phyloP scores from a whole-genome alignment of 805 yeast species.

The Starmerella roubikii region DNA sequence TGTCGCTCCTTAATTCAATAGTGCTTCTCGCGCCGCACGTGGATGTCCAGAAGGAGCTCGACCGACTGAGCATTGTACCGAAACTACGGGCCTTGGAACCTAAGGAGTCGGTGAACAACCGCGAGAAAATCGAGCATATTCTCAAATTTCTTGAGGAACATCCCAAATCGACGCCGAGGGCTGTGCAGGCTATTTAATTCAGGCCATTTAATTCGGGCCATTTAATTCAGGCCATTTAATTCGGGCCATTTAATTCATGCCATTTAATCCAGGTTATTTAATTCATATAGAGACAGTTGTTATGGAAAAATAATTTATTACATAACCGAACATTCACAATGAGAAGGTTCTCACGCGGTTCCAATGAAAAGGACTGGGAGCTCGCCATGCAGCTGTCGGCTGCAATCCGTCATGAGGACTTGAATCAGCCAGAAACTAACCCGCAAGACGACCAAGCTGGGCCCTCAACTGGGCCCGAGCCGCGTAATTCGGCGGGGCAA shows the following conservation, averaged over 20 bases:
- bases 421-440: neutral
- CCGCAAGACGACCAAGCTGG: too few species aligned
- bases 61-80: constrained; percentile 2
- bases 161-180: constrained; percentile 6
- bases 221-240: too few species aligned
- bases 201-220: too few species aligned
- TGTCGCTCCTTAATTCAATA: constrained; percentile 14
- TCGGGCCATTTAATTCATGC: too few species aligned
- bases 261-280: too few species aligned
- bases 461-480: too few species aligned
- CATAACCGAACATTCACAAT: neutral
- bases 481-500: too few species aligned
- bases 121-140: constrained; percentile 13
- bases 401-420: constrained; percentile 15
- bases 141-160: constrained; percentile 6
- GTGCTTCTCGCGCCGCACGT: constrained; percentile 10
- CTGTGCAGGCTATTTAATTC: neutral
- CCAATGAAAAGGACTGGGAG: constrained; percentile 8
- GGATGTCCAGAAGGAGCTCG: constrained; percentile 9
- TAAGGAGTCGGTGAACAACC: constrained; percentile 2
- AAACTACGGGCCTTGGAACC: constrained; percentile 1
- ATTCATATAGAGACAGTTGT: neutral
- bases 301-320: neutral
- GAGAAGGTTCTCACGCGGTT: constrained; percentile 1
- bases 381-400: constrained; percentile 17